A percentile compares a stretch with the other conserved stretches of the same genome.
Evolutionary conservation across 169 alveolate genomes (phyloP).

Genomic region (Cryptosporidium ubiquitum): DNA sequence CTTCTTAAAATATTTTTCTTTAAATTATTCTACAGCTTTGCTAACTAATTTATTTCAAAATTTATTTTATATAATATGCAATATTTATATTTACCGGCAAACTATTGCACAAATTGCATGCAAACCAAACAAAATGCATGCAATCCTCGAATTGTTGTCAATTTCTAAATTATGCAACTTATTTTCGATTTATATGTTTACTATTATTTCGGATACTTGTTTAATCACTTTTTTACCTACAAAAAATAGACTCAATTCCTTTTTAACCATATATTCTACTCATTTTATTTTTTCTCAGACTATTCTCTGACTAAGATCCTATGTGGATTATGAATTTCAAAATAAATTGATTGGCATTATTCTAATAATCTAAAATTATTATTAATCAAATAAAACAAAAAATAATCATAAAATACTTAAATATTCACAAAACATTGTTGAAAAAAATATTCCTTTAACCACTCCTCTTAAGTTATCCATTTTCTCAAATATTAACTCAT

Average conservation of each 20-base stretch:
- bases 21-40: background rate
- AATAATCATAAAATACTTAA: too few species aligned
- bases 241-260: background rate
- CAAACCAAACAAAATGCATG: slow-evolving; percentile 1
- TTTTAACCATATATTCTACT: background rate
- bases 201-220: too few species aligned
- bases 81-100: background rate
- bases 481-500: too few species aligned
- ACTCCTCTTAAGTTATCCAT: too few species aligned
- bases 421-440: too few species aligned
- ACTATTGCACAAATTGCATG: background rate
- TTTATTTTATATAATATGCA: background rate
- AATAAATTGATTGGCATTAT: too few species aligned
- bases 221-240: too few species aligned
- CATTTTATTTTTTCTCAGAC: too few species aligned
- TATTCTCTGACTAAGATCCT: too few species aligned
- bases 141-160: slow-evolving; percentile 56
- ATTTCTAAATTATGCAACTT: background rate
- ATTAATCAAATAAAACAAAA: background rate
- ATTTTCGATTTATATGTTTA: background rate
- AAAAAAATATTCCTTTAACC: too few species aligned
- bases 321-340: background rate
- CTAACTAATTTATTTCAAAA: background rate
- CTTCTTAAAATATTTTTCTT: background rate
- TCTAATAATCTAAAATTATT: background rate